phyloP scores from a whole-genome alignment of 1,139 yeast species.

The Candida tropicalis region DNA sequence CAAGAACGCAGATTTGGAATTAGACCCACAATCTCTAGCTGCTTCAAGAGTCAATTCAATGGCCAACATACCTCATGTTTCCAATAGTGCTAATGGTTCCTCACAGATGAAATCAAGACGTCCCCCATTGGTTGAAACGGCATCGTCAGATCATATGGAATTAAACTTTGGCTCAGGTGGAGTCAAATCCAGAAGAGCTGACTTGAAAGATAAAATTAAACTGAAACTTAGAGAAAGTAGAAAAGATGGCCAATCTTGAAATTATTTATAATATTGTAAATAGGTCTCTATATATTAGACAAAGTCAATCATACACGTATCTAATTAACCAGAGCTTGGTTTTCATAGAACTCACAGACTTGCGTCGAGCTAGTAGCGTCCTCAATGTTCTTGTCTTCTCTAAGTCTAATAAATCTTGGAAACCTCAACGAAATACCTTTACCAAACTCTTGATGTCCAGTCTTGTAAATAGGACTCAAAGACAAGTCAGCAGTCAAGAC shows the following conservation, averaged over 20 bases:
- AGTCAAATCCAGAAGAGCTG: constrained; percentile 14
- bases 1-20: constrained; percentile 25
- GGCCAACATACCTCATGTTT: constrained; percentile 19
- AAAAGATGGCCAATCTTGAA: constrained; percentile 16
- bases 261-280: constrained; percentile 3
- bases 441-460: constrained; percentile 76
- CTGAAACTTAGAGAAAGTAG: constrained; percentile 38
- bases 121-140: constrained; percentile 22
- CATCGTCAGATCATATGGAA: constrained; percentile 36
- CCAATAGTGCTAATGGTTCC: constrained; percentile 24
- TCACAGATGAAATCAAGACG: constrained; percentile 13
- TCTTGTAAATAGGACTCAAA: constrained; percentile 88
- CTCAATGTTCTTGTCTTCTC: constrained; percentile 87
- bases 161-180: constrained; percentile 30
- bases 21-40: constrained; percentile 27
- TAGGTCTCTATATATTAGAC: background rate
- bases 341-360: constrained; percentile 84
- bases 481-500: constrained; percentile 94
- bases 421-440: constrained; percentile 90
- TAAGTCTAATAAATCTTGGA: constrained; percentile 81
- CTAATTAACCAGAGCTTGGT: constrained; percentile 56
- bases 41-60: constrained; percentile 12
- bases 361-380: constrained; percentile 91
- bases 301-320: background rate
- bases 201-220: constrained; percentile 39